Evolutionary conservation across 139 green algal species (phyloP).

Genomic region (Auxenochlorella protothecoides): DNA sequence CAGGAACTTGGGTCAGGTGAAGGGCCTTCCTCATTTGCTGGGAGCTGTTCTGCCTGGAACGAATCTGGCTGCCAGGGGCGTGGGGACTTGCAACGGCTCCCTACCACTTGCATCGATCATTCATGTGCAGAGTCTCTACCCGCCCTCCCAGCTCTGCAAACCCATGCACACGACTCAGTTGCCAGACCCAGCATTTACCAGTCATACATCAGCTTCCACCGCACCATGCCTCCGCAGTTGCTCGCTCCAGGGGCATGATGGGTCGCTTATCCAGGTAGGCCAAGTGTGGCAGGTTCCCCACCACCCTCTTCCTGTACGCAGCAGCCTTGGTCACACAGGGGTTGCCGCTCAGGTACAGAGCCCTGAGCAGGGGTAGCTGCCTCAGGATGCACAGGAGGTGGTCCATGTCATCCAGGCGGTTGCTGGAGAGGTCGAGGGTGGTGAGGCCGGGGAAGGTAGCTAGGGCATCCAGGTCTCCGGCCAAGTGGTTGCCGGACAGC

Average conservation of each 20-base stretch:
- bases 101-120: too few species aligned
- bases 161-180: too few species aligned
- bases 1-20: too few species aligned
- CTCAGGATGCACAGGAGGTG: constrained; percentile 30
- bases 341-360: constrained; percentile 83
- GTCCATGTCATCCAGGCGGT: constrained; percentile 49
- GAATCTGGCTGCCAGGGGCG: too few species aligned
- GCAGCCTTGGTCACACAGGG: constrained; percentile 35
- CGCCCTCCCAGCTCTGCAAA: too few species aligned
- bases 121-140: too few species aligned
- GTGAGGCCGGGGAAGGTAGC: constrained; percentile 39
- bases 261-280: constrained; percentile 81
- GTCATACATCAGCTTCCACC: background rate
- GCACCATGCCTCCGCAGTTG: constrained; percentile 61
- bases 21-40: too few species aligned
- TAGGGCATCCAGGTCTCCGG: constrained; percentile 13
- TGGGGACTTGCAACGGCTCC: too few species aligned
- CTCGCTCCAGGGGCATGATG: constrained; percentile 63
- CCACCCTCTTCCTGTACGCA: constrained; percentile 65
- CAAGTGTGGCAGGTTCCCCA: constrained; percentile 45
- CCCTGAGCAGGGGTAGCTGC: constrained; percentile 55
- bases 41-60: too few species aligned
- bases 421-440: constrained; percentile 76
- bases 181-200: too few species aligned
- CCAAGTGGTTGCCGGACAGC: too few species aligned